phyloP scores from a whole-genome alignment of 2,329 filamentous ascomycete genomes.

The Boeremia lycopersici region DNA sequence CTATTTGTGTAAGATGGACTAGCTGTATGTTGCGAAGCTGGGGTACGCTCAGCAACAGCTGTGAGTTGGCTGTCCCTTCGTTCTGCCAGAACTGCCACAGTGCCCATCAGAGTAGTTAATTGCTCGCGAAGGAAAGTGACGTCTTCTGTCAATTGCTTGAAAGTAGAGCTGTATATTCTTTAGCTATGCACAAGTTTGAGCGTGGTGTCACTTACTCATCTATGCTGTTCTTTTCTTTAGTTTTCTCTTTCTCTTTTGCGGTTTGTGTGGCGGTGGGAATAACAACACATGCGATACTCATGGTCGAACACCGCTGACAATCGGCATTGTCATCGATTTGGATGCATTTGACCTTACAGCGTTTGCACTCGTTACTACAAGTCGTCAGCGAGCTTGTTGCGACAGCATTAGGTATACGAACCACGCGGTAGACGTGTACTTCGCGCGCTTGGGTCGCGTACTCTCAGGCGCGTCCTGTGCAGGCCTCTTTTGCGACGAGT shows the following conservation, averaged over 20 bases:
- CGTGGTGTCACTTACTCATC: conserved; percentile 6
- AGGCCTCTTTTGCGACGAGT: conserved; percentile 21
- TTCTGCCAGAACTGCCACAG: conserved; percentile 13
- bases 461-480: conserved; percentile 14
- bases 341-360: conserved; percentile 27
- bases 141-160: conserved; percentile 19
- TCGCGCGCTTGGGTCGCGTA: conserved; percentile 26
- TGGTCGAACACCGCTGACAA: conserved; percentile 25
- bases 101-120: conserved; percentile 15
- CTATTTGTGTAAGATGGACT: conserved; percentile 14
- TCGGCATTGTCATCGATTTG: conserved; percentile 12
- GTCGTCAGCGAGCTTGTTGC: neutral
- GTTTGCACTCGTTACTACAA: conserved; percentile 27
- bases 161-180: conserved; percentile 4
- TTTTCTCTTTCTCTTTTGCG: conserved; percentile 17
- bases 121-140: conserved; percentile 21
- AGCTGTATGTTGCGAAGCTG: conserved; percentile 3
- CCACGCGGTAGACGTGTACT: conserved; percentile 29
- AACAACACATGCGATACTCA: conserved; percentile 19
- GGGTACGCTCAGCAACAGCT: neutral
- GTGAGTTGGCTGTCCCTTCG: conserved; percentile 1
- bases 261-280: conserved; percentile 16
- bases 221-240: conserved; percentile 4
- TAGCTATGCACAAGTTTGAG: neutral
- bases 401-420: neutral